These are phyloP conservation scores for Colletotrichum magnum DNA, from an alignment of 2,329 filamentous ascomycete genomes.

Conservation along the genomic window DNA sequence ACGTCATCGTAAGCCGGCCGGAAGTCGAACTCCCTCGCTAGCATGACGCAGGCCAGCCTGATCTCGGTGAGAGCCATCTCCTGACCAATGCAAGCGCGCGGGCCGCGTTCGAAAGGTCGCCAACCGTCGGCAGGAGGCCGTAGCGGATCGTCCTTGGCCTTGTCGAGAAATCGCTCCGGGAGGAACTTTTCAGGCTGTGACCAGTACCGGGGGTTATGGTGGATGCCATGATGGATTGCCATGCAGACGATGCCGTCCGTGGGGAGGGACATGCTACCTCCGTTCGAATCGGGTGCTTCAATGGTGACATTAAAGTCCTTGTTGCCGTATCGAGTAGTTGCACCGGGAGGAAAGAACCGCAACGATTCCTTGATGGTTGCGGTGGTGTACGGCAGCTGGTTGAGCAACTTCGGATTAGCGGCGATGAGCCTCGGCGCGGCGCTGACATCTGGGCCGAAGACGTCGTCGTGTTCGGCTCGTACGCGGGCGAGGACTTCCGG, in stretches of 20 bases:
- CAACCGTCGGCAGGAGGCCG: conserved; percentile 60
- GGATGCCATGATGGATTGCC: conserved; percentile 47
- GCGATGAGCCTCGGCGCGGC: conserved; percentile 6
- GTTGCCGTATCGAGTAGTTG: conserved; percentile 53
- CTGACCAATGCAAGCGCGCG: conserved; percentile 69
- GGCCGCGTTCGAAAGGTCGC: conserved; percentile 67
- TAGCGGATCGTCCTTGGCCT: conserved; percentile 47
- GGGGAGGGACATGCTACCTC: conserved; percentile 47
- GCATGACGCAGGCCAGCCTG: conserved; percentile 64
- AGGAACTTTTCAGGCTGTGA: conserved; percentile 54
- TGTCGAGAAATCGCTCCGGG: conserved; percentile 58
- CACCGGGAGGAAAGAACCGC: conserved; percentile 65
- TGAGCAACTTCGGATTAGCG: not conserved
- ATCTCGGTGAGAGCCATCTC: conserved; percentile 68
- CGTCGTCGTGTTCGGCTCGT: conserved; percentile 62
- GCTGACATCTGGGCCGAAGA: conserved; percentile 56
- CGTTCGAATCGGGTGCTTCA: not conserved
- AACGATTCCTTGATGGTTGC: conserved; percentile 70
- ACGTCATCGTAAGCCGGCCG: conserved; percentile 54
- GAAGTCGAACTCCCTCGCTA: conserved; percentile 65
- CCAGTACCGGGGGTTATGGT: conserved; percentile 57
- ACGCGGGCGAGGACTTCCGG: conserved; percentile 47
- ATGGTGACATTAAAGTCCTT: conserved; percentile 52
- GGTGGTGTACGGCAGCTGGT: conserved; percentile 41
- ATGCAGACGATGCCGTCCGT: conserved; percentile 52